Evolutionary conservation across 2,329 filamentous ascomycete species (phyloP).

Genomic region (Trichoderma polysporum): DNA sequence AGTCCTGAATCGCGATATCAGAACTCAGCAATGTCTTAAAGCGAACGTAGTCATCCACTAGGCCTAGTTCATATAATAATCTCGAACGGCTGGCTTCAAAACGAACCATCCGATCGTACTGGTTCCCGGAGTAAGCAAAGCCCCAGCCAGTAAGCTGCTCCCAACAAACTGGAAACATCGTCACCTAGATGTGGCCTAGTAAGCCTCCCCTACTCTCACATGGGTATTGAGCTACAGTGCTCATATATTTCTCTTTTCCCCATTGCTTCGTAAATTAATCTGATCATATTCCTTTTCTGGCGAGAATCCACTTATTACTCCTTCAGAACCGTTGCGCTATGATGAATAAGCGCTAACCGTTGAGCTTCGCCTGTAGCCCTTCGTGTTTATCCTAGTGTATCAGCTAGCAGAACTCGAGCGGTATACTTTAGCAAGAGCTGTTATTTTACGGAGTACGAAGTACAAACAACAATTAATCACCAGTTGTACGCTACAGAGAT

Average conservation of each 20-base stretch:
- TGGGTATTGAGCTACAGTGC: background rate
- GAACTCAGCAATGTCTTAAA: background rate
- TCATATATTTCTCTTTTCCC: background rate
- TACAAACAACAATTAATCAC: too few species aligned
- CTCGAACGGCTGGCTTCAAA: background rate
- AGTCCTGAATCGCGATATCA: background rate
- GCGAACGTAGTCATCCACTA: background rate
- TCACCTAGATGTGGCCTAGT: background rate
- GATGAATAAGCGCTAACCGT: conserved; percentile 9
- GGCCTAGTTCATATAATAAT: background rate
- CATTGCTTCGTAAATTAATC: background rate
- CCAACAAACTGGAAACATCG: background rate
- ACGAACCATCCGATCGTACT: background rate
- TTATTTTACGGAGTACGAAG: background rate
- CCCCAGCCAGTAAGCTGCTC: background rate
- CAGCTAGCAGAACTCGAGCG: background rate
- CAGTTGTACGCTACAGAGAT: background rate
- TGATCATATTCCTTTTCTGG: background rate
- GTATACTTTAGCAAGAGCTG: too few species aligned
- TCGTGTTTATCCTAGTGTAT: background rate
- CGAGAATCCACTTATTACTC: background rate
- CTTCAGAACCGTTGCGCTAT: background rate
- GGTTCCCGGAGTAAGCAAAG: background rate
- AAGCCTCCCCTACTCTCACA: background rate
- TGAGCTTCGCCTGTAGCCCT: background rate